A percentile compares a stretch with the other conserved stretches of the same genome.
phyloP scores from a whole-genome alignment of 345 rosid species.

The Kandelia obovata region DNA sequence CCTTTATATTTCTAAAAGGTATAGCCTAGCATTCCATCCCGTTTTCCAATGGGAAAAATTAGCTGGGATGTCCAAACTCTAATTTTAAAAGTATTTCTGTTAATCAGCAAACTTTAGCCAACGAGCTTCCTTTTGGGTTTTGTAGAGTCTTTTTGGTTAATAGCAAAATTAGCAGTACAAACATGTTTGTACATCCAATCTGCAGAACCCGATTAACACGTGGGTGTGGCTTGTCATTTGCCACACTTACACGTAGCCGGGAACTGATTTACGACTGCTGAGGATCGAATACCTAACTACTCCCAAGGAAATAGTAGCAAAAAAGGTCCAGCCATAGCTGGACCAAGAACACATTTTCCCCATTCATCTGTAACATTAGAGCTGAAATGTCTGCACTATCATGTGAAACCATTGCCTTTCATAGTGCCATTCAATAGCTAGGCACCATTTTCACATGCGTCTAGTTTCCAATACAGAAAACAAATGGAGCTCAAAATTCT shows the following conservation, averaged over 20 bases:
- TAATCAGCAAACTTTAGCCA: too few species aligned
- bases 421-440: neutral
- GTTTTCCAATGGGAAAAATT: too few species aligned
- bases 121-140: too few species aligned
- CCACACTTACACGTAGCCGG: neutral
- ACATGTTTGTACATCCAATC: constrained; percentile 4
- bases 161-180: too few species aligned
- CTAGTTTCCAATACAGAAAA: neutral
- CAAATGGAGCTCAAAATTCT: constrained; percentile 2
- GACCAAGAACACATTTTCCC: too few species aligned
- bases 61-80: too few species aligned
- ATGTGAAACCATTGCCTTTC: neutral
- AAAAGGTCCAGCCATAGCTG: too few species aligned
- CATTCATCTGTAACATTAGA: neutral
- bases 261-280: neutral
- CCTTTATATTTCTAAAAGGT: too few species aligned
- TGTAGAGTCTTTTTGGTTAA: too few species aligned
- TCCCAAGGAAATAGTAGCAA: neutral
- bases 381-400: neutral
- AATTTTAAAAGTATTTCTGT: too few species aligned
- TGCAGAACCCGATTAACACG: constrained; percentile 11
- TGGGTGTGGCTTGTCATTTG: constrained; percentile 1
- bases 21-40: too few species aligned
- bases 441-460: neutral
- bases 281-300: neutral